Base-by-base conservation (phyloP, 352 stramenopile species). In the Pythium phragmiticola region DNA sequence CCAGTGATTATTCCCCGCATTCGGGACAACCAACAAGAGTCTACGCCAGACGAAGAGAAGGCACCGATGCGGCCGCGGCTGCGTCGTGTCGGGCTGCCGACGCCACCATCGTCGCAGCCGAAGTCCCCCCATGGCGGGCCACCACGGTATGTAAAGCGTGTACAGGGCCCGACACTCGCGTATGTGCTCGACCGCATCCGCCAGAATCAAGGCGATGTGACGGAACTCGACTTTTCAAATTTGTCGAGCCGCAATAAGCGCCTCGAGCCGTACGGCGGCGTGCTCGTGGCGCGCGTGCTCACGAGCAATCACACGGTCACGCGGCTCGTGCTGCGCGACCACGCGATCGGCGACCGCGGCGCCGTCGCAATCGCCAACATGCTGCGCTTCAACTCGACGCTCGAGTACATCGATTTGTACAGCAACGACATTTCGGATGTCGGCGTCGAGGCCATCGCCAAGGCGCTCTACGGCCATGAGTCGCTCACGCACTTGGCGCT, bases 381-480 rank as follows among this genome's bases (percentile, higher is more conserved):
- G 82, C 64, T 91, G 48, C 82, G 81, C 49, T 72, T 68, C 60
- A 93, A 91, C 69, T 69, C 72, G 30, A 90, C 82, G 39, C 58
- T 93, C 19, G 70, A 89, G 65, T 78, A 79, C 51, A 61, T 94
- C 55, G 80, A 92, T 37, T 41, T 94, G 33, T 85, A 77, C 43
- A 75, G 80, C 47, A 92, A 92, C 67, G 68, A 72, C 28, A 90
- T 94, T 63, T 77, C 78, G 21, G 83, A 91, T 59, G 72, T 60
- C 16, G 85, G 85, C 17, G 81, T 59, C 4, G 66, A 88, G 34
- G 75, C 75, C 30, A 49, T 94, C 14, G 83, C 85, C 19, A 72
- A 89, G 23, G 85, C 78, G 12, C 68, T 94, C 6, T 89, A 89
- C 49, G 82, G 80, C 51, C 80, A 94, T 61, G 82, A 87, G 54